Evolutionary conservation across 202 grass and related monocot genomes (phyloP).

Genomic region (Carex sylvatica): DNA sequence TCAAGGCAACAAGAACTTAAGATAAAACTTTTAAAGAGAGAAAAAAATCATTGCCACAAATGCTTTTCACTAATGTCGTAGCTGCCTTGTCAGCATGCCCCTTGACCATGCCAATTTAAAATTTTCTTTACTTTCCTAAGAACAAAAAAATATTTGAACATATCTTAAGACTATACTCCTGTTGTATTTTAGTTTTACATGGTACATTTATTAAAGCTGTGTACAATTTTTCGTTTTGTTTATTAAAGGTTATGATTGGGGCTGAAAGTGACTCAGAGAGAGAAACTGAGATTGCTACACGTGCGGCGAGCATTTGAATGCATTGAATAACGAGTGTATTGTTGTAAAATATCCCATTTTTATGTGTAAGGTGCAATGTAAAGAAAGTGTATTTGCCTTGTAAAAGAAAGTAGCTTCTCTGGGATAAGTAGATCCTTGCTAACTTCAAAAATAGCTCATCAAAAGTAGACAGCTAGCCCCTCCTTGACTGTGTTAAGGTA

Average conservation of each 20-base stretch:
- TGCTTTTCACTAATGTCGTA: neutral
- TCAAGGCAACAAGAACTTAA: neutral
- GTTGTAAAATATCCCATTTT: conserved; percentile 72
- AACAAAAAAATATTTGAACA: neutral
- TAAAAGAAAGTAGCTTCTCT: conserved; percentile 44
- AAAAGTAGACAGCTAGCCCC: neutral
- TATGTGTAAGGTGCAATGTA: conserved; percentile 38
- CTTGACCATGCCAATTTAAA: neutral
- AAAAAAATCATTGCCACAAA: neutral
- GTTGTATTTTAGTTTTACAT: neutral
- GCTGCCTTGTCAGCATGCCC: neutral
- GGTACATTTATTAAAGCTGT: neutral
- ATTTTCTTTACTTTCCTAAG: neutral
- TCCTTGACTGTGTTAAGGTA: neutral
- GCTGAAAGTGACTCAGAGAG: conserved; percentile 60
- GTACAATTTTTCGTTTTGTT: neutral
- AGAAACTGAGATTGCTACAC: conserved; percentile 66
- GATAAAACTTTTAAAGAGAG: neutral
- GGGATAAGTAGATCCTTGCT: conserved; percentile 20
- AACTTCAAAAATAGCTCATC: conserved; percentile 30
- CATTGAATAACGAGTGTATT: conserved; percentile 40
- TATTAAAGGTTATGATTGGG: conserved; percentile 39
- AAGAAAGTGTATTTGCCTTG: conserved; percentile 53
- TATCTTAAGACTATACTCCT: neutral
- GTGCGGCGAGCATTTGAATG: conserved; percentile 72